Conservation (phyloP, 2,329 filamentous ascomycete species). For the Blastomyces parvus region DNA sequence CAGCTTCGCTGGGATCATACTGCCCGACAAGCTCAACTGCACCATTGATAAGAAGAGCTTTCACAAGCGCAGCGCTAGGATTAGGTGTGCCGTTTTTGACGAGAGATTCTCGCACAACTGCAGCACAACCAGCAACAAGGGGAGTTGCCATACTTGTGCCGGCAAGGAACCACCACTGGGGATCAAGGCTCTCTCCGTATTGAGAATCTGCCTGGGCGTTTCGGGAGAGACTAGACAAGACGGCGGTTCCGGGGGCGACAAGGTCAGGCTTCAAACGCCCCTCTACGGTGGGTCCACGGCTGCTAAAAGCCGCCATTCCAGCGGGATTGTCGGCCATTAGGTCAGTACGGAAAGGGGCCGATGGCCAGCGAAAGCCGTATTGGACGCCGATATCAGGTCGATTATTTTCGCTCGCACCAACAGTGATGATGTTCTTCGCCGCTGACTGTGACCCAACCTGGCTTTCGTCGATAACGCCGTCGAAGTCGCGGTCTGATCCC, state of each 20-base stretch:
- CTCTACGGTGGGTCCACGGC: constrained; percentile 17
- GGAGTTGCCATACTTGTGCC: constrained; percentile 23
- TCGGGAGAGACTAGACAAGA: constrained; percentile 16
- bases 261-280: constrained; percentile 20
- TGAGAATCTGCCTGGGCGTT: constrained; percentile 6
- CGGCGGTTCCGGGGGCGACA: constrained; percentile 19
- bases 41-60: constrained; percentile 22
- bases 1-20: constrained; percentile 16
- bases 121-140: constrained; percentile 19
- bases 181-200: constrained; percentile 14
- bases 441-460: constrained; percentile 18
- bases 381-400: constrained; percentile 14
- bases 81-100: constrained; percentile 12
- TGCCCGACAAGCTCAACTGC: constrained; percentile 17
- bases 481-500: constrained; percentile 11
- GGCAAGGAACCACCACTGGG: constrained; percentile 13
- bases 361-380: constrained; percentile 12
- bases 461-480: constrained; percentile 14
- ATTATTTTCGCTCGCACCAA: constrained; percentile 20
- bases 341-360: constrained; percentile 11
- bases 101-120: constrained; percentile 17
- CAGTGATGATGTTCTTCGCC: constrained; percentile 22
- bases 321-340: constrained; percentile 15
- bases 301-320: constrained; percentile 19
- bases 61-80: constrained; percentile 20